Evolutionary conservation across 352 stramenopile species (phyloP).

Genomic region (Phytopythium ostracodes): DNA sequence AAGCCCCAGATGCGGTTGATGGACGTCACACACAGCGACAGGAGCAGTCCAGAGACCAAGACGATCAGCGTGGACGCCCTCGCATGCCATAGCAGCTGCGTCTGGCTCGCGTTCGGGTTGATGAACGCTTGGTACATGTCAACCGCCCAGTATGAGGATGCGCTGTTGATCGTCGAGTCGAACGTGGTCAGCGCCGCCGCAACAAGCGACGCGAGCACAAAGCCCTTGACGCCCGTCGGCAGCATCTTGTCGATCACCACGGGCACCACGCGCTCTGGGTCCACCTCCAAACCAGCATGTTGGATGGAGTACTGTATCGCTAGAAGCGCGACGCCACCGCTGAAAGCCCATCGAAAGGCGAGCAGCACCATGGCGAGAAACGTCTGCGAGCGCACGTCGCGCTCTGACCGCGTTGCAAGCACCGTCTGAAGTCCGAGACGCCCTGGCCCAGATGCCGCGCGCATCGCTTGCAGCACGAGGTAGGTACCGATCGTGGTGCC

Average conservation of each 20-base stretch:
- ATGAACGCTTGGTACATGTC: conserved; percentile 76
- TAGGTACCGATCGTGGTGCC: conserved; percentile 49
- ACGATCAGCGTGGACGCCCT: conserved; percentile 52
- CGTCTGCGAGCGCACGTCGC: conserved; percentile 71
- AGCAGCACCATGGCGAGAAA: conserved; percentile 77
- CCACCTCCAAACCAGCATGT: conserved; percentile 37
- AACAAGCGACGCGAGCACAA: conserved; percentile 64
- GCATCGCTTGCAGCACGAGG: conserved; percentile 59
- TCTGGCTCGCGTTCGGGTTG: conserved; percentile 46
- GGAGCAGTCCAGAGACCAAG: conserved; percentile 47
- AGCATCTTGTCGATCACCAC: conserved; percentile 75
- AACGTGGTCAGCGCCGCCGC: conserved; percentile 76
- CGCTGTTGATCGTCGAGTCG: conserved; percentile 75
- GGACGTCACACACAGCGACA: conserved; percentile 62
- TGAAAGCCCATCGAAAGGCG: conserved; percentile 72
- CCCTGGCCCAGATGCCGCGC: conserved; percentile 59
- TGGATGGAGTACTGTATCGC: conserved; percentile 63
- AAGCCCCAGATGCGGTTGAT: conserved; percentile 85
- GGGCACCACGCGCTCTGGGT: conserved; percentile 67
- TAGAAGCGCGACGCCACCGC: conserved; percentile 57
- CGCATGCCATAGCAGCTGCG: conserved; percentile 60
- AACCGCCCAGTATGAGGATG: conserved; percentile 76
- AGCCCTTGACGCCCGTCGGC: conserved; percentile 53
- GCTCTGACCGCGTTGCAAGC: conserved; percentile 71
- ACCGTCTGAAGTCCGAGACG: conserved; percentile 67